Conservation (phyloP, 345 rosid species). For the Lumnitzera racemosa region DNA sequence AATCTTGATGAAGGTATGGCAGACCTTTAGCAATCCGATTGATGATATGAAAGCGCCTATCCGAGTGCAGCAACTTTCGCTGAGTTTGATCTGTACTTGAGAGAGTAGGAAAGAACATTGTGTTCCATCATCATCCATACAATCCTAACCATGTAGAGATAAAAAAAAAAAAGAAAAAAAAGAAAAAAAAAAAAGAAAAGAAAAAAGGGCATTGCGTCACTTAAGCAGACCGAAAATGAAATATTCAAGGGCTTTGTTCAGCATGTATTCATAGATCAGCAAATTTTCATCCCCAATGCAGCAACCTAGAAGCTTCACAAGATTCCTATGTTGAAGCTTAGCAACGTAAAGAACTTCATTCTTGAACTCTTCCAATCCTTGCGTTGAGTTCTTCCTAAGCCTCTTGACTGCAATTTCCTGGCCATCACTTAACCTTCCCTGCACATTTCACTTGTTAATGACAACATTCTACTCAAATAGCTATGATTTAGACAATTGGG, state of each 20-base stretch:
- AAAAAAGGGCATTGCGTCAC: not conserved
- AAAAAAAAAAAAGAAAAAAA: too few relatives aligned
- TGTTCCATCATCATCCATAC: not conserved
- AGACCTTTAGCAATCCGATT: conserved; percentile 34
- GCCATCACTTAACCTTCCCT: conserved; percentile 19
- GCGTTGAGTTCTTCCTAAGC: conserved; percentile 19
- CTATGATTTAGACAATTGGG: too few relatives aligned
- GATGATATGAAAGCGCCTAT: conserved; percentile 22
- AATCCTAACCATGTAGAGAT: not conserved
- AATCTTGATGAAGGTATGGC: conserved; percentile 32
- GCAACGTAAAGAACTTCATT: conserved; percentile 12
- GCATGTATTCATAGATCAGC: conserved; percentile 32
- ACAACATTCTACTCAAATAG: too few relatives aligned
- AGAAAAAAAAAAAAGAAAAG: not conserved
- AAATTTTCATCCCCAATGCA: conserved; percentile 27
- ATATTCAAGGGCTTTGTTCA: conserved; percentile 24
- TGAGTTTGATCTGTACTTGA: conserved; percentile 15
- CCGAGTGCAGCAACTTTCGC: conserved; percentile 19
- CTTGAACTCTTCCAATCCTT: conserved; percentile 20
- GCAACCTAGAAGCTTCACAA: conserved; percentile 27
- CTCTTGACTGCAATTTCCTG: conserved; percentile 30
- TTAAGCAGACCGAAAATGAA: conserved; percentile 15
- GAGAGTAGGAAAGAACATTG: not conserved
- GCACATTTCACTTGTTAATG: not conserved
- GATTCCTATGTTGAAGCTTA: conserved; percentile 30